These are phyloP conservation scores for Sporobolomyces phaffii DNA, from an alignment of 768 basidiomycete species.

Conservation along the genomic window DNA sequence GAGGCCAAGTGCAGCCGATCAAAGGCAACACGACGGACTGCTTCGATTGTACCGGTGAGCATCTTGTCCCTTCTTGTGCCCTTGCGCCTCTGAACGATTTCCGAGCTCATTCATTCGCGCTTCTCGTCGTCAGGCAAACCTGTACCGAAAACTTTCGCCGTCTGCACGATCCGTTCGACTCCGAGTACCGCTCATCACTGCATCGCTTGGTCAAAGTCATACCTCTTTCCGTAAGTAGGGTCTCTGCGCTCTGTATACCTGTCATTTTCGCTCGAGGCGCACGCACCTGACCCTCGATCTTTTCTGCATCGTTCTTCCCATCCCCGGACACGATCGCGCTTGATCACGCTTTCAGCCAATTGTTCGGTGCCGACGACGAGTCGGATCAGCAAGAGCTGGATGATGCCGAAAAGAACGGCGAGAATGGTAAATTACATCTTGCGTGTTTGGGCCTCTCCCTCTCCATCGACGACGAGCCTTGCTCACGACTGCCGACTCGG, in stretches of 20 bases:
- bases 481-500: too few relatives aligned
- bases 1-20: slow-evolving; percentile 93
- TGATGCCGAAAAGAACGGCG: slow-evolving; percentile 83
- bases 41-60: slow-evolving; percentile 68
- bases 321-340: too few relatives aligned
- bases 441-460: too few relatives aligned
- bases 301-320: too few relatives aligned
- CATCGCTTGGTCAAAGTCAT: slow-evolving; percentile 98
- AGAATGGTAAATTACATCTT: slow-evolving; percentile 67
- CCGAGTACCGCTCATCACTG: slow-evolving; percentile 97
- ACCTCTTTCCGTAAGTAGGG: slow-evolving; percentile 72
- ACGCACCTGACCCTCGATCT: too few relatives aligned
- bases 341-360: too few relatives aligned
- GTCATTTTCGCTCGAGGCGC: too few relatives aligned
- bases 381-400: slow-evolving; percentile 70
- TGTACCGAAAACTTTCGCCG: slow-evolving; percentile 88
- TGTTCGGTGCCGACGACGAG: slow-evolving; percentile 82
- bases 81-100: background rate
- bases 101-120: background rate
- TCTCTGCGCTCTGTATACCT: background rate
- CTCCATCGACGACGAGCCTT: too few relatives aligned
- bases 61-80: background rate
- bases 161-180: slow-evolving; percentile 95
- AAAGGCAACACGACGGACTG: slow-evolving; percentile 93
- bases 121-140: slow-evolving; percentile 54